Evolutionary conservation across 169 alveolate species (phyloP).

Genomic region (Eimeria falciformis): DNA sequence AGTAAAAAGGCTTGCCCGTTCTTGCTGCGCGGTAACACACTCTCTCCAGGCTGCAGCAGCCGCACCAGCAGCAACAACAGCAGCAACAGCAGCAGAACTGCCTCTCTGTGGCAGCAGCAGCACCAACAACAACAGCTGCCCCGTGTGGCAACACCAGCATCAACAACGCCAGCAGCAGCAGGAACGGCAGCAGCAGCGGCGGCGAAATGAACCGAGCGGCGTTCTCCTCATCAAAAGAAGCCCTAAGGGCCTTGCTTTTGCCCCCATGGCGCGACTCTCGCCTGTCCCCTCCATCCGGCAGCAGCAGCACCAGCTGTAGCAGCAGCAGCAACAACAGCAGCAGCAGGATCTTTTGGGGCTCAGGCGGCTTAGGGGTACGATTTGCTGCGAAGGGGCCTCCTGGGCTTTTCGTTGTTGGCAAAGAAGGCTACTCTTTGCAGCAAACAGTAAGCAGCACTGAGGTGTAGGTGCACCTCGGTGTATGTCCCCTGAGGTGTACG

Average conservation of each 20-base stretch:
- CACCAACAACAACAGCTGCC: no score
- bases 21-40: background rate
- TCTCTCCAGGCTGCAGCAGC: background rate
- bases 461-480: no score
- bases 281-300: background rate
- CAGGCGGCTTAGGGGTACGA: no score
- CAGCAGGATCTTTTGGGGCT: background rate
- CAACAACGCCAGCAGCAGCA: no score
- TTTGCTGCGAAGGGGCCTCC: no score
- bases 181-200: background rate
- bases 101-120: no score
- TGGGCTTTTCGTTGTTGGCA: no score
- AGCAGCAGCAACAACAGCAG: slow-evolving; percentile 5
- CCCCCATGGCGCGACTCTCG: background rate
- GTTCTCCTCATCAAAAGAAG: background rate
- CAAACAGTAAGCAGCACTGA: no score
- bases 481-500: no score
- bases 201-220: background rate
- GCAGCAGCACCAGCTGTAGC: slow-evolving; percentile 13
- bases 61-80: background rate
- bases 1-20: background rate
- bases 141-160: no score
- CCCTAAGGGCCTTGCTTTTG: background rate
- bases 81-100: no score
- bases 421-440: background rate